Conservation (phyloP, 78 protist genomes). For the Dictyostelium intermedium region DNA sequence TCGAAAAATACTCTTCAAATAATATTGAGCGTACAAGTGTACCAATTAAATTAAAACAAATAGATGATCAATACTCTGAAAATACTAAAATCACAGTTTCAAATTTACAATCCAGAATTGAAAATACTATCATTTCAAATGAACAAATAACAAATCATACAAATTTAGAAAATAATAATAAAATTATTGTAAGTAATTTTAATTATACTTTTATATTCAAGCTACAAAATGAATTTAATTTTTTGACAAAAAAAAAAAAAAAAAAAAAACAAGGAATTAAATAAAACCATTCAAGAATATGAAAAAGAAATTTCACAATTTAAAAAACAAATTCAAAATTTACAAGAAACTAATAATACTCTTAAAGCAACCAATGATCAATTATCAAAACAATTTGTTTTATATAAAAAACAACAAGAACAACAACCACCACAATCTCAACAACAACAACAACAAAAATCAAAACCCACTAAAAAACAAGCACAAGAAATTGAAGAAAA, state of each 20-base stretch:
- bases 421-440: neutral
- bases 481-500: neutral
- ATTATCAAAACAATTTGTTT: conserved; percentile 3
- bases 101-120: conserved; percentile 9
- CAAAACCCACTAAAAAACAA: neutral
- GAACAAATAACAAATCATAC: neutral
- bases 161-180: neutral
- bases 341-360: neutral
- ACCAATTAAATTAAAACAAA: conserved; percentile 40
- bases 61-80: neutral
- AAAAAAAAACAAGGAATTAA: neutral
- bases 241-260: too few relatives aligned
- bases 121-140: neutral
- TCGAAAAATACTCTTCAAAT: conserved; percentile 39
- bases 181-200: neutral
- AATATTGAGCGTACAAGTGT: neutral
- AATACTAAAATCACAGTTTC: neutral
- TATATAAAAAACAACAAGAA: neutral
- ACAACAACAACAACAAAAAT: neutral
- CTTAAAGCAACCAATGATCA: neutral
- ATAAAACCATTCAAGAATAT: neutral
- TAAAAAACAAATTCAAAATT: neutral
- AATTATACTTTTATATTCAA: neutral
- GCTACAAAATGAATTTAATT: too few relatives aligned
- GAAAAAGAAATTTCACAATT: neutral